A percentile compares a stretch with the other conserved stretches of the same genome.
Conservation (phyloP, 108 stramenopile species). For the Ochromonas danica region DNA sequence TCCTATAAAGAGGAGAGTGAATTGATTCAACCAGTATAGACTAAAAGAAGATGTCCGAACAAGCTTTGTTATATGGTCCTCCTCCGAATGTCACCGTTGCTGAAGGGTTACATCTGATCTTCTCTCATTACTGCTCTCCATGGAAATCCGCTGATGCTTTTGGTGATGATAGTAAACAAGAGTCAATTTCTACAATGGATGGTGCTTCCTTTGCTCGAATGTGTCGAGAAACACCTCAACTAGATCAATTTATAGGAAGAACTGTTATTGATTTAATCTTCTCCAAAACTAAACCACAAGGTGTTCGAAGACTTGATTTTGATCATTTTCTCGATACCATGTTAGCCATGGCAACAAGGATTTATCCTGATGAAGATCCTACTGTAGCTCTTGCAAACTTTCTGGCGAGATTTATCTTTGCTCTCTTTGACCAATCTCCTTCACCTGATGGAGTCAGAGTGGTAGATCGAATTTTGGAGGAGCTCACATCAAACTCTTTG, state of each 20-base stretch:
- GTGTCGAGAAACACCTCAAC: constrained; percentile 23
- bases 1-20: too few species aligned
- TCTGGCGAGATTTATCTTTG: constrained; percentile 29
- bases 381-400: constrained; percentile 28
- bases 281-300: constrained; percentile 37
- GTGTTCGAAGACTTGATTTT: constrained; percentile 38
- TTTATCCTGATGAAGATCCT: constrained; percentile 40
- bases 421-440: constrained; percentile 32
- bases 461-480: not conserved
- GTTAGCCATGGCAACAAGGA: constrained; percentile 20
- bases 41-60: too few species aligned
- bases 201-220: constrained; percentile 31
- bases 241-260: constrained; percentile 27
- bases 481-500: not conserved
- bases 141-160: constrained; percentile 5
- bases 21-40: too few species aligned
- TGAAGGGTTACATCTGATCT: constrained; percentile 24
- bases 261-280: constrained; percentile 48
- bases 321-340: constrained; percentile 47
- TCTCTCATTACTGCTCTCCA: constrained; percentile 26
- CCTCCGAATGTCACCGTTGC: constrained; percentile 9
- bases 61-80: constrained; percentile 17
- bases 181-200: not conserved
- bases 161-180: not conserved
- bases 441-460: constrained; percentile 1